Conservation (phyloP, 2,329 filamentous ascomycete genomes). For the Colletotrichum echinochloae region DNA sequence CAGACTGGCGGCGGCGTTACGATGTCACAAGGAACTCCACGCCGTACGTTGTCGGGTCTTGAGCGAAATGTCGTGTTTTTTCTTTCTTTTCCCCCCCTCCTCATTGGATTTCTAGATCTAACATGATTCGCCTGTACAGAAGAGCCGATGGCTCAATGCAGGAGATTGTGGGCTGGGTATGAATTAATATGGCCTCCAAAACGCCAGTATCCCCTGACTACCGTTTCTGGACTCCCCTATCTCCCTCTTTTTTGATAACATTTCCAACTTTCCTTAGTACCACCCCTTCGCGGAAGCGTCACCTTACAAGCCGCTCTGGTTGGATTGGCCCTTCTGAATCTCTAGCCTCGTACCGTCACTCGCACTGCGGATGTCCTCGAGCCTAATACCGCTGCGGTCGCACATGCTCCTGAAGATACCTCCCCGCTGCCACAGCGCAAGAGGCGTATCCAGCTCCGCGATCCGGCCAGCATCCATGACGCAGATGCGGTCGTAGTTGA, state of each 20-base stretch:
- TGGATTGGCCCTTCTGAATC: conserved; percentile 29
- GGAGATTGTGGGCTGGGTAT: background rate
- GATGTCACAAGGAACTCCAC: background rate
- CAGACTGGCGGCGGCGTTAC: conserved; percentile 3
- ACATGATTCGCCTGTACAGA: background rate
- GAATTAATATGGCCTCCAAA: background rate
- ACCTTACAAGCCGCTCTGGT: conserved; percentile 36
- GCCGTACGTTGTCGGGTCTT: background rate
- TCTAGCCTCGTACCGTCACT: conserved; percentile 49
- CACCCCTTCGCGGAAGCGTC: background rate
- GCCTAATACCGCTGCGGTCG: conserved; percentile 81
- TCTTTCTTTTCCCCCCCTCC: no score
- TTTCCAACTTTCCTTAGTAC: conserved; percentile 39
- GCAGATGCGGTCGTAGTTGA: conserved; percentile 93
- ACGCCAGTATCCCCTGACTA: background rate
- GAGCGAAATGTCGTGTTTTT: background rate
- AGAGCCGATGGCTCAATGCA: background rate
- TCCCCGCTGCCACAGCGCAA: conserved; percentile 75
- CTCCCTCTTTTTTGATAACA: background rate
- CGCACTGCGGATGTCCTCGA: conserved; percentile 64
- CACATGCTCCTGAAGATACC: conserved; percentile 94
- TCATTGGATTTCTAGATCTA: background rate
- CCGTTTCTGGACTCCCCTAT: background rate
- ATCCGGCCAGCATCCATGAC: conserved; percentile 94
- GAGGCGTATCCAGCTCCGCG: conserved; percentile 84